These are phyloP conservation scores for Fusarium lyarnte DNA, from an alignment of 2,329 filamentous ascomycete genomes.

Conservation along the genomic window DNA sequence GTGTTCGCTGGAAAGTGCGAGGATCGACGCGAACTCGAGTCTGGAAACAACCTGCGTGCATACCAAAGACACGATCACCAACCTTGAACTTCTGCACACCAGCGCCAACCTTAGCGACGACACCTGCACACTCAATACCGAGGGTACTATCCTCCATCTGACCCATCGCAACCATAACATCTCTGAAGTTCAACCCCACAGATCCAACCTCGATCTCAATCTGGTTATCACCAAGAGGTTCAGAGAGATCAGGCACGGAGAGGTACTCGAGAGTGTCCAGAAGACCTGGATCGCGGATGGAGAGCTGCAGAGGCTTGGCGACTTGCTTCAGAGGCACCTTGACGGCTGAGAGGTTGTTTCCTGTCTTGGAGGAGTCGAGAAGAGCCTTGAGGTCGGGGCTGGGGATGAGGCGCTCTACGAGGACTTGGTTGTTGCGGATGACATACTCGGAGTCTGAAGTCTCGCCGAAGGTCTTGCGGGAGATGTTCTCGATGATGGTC, in stretches of 20 bases:
- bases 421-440: not conserved
- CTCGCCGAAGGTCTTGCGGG: not conserved
- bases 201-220: not conserved
- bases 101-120: not conserved
- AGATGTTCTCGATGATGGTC: not conserved
- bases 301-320: not conserved
- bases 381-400: not conserved
- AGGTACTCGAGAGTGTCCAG: not conserved
- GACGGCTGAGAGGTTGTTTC: not conserved
- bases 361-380: not conserved
- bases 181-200: not conserved
- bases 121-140: not conserved
- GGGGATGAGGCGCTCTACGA: not conserved
- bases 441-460: not conserved
- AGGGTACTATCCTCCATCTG: not conserved
- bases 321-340: not conserved
- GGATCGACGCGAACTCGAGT: not conserved
- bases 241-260: not conserved
- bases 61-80: not conserved
- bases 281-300: not conserved
- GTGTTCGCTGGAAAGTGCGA: not conserved
- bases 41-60: not conserved
- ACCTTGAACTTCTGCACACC: not conserved
- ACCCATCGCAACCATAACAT: not conserved
- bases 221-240: not conserved